A percentile compares a stretch with the other conserved stretches of the same genome.
These are phyloP conservation scores for Hemileccinum impolitum DNA, from an alignment of 768 basidiomycete genomes.

Conservation along the genomic window DNA sequence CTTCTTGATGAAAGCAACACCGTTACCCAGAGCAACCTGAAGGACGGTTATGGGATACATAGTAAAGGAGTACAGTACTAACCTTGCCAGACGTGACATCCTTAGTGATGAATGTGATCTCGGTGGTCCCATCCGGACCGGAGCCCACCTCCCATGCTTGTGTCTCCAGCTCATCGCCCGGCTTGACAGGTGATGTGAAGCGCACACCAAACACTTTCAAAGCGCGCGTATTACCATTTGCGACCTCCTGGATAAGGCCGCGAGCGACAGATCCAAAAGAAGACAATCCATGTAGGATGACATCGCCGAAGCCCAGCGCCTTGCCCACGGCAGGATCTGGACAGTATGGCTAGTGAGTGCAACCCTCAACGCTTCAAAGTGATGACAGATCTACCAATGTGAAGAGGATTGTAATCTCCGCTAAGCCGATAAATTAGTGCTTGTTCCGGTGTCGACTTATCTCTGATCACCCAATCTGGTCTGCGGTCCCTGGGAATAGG, in stretches of 20 bases:
- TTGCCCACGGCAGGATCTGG: constrained; percentile 71
- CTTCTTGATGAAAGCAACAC: constrained; percentile 63
- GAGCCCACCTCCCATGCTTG: constrained; percentile 73
- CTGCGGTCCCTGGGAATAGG: constrained; percentile 57
- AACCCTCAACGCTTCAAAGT: background rate
- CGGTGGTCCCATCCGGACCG: constrained; percentile 54
- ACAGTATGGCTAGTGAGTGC: background rate
- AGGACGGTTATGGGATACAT: background rate
- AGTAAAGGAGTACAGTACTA: constrained; percentile 4
- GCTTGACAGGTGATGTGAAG: constrained; percentile 82
- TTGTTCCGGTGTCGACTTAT: constrained; percentile 63
- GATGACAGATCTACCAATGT: constrained; percentile 50
- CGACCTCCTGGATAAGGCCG: constrained; percentile 63
- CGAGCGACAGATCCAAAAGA: constrained; percentile 82
- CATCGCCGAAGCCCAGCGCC: constrained; percentile 74
- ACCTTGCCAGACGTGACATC: constrained; percentile 60
- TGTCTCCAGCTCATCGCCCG: constrained; percentile 79
- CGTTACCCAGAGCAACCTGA: constrained; percentile 54
- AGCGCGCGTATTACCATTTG: constrained; percentile 54
- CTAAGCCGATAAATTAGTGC: constrained; percentile 70
- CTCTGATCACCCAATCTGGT: constrained; percentile 58
- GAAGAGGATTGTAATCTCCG: constrained; percentile 78
- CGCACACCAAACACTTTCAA: constrained; percentile 68
- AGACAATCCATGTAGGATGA: constrained; percentile 82
- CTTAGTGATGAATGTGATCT: constrained; percentile 62